These are phyloP conservation scores for Gonium pectorale DNA, from an alignment of 139 green algal species.

Conservation along the genomic window DNA sequence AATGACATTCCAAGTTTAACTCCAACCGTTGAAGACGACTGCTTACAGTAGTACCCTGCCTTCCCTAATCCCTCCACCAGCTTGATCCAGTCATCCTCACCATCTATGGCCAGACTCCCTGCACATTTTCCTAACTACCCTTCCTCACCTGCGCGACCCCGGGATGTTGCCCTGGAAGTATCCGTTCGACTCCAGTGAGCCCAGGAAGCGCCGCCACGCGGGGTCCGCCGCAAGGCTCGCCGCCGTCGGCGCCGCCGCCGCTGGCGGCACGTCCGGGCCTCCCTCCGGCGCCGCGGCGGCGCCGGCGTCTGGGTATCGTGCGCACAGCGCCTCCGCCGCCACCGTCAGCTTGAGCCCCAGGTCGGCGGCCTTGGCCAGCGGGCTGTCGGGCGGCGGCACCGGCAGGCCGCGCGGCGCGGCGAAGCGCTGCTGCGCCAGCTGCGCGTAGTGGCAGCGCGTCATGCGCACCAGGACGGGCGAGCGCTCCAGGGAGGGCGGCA, in stretches of 20 bases:
- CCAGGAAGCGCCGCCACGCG: conserved; percentile 57
- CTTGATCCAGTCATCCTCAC: too few relatives aligned
- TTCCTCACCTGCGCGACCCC: conserved; percentile 41
- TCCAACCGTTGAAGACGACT: too few relatives aligned
- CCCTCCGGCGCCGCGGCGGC: background rate
- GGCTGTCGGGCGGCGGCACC: conserved; percentile 52
- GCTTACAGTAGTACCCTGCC: too few relatives aligned
- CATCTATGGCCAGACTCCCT: too few relatives aligned
- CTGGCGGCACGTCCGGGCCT: background rate
- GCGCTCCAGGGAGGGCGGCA: conserved; percentile 59
- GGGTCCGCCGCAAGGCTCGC: conserved; percentile 39
- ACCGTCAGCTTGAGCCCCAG: conserved; percentile 80
- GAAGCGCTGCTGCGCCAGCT: conserved; percentile 79
- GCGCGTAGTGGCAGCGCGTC: conserved; percentile 55
- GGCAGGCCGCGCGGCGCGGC: conserved; percentile 53
- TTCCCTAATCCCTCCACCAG: too few relatives aligned
- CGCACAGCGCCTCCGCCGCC: conserved; percentile 79
- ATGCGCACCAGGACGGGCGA: conserved; percentile 25
- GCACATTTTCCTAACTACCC: background rate
- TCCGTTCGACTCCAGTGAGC: conserved; percentile 49
- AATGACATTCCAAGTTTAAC: too few relatives aligned
- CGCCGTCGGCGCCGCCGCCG: background rate
- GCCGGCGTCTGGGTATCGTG: background rate
- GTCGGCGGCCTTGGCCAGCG: conserved; percentile 50
- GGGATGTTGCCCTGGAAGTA: conserved; percentile 62